Conservation (phyloP, 345 rosid genomes). For the Gossypium herbaceum region DNA sequence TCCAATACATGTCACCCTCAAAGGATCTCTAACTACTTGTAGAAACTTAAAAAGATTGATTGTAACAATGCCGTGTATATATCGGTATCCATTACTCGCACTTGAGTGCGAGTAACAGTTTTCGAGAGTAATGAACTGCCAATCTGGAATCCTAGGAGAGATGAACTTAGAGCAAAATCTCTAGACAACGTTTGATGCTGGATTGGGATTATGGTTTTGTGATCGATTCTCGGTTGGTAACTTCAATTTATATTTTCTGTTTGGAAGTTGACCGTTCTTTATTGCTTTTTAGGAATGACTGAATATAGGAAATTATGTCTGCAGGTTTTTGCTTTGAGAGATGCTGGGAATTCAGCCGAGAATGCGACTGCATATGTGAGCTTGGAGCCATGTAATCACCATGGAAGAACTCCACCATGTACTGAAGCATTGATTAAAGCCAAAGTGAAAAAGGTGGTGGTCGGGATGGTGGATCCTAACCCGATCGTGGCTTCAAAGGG, state of each 20-base stretch:
- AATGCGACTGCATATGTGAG: constrained; percentile 84
- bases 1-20: background rate
- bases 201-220: background rate
- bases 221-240: background rate
- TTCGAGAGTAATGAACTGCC: background rate
- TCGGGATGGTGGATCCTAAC: constrained; percentile 87
- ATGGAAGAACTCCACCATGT: constrained; percentile 93
- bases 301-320: background rate
- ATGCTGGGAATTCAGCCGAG: constrained; percentile 76
- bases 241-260: background rate
- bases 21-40: background rate
- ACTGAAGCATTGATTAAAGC: constrained; percentile 80
- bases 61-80: background rate
- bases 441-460: constrained; percentile 69
- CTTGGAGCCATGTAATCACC: constrained; percentile 88
- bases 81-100: background rate
- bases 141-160: background rate
- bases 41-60: background rate
- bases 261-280: background rate
- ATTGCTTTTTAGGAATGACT: background rate
- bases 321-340: constrained; percentile 84
- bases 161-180: background rate
- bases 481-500: constrained; percentile 88
- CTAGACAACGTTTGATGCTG: background rate
- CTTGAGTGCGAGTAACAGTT: background rate